Conservation (phyloP, 1,284 basidiomycete genomes). For the Vanrija sp. region DNA sequence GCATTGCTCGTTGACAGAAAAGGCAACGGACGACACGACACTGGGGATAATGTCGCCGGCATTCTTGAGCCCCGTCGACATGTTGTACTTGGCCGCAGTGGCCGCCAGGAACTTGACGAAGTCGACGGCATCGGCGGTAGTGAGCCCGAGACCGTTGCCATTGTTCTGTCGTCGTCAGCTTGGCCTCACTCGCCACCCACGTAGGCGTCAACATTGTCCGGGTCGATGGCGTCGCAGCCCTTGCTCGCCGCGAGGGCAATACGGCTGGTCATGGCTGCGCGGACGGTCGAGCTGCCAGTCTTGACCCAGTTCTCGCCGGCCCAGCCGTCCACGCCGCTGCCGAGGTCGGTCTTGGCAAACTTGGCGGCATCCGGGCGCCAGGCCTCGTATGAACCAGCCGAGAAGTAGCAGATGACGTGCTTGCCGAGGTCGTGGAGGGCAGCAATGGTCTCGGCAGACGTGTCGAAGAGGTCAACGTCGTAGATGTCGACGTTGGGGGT, state of each 20-base stretch:
- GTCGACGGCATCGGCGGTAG: slow-evolving; percentile 27
- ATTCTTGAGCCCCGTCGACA: slow-evolving; percentile 36
- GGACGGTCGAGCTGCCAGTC: not conserved
- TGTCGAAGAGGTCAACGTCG: slow-evolving; percentile 11
- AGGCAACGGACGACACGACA: not conserved
- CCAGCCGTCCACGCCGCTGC: slow-evolving; percentile 3
- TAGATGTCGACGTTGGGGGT: slow-evolving; percentile 3
- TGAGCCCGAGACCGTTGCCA: slow-evolving; percentile 6
- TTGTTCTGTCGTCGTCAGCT: slow-evolving; percentile 6
- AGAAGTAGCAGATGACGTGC: slow-evolving; percentile 46
- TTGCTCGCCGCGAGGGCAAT: slow-evolving; percentile 32
- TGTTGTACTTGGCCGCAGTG: slow-evolving; percentile 18
- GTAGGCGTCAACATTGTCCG: slow-evolving; percentile 41
- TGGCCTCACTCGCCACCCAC: slow-evolving; percentile 19
- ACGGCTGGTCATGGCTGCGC: slow-evolving; percentile 10
- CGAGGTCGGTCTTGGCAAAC: slow-evolving; percentile 1
- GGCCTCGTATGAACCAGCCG: slow-evolving; percentile 38
- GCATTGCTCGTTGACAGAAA: slow-evolving; percentile 14
- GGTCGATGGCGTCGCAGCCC: slow-evolving; percentile 47
- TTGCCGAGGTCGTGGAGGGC: slow-evolving; percentile 26
- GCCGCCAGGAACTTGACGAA: slow-evolving; percentile 34
- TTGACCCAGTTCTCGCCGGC: slow-evolving; percentile 8
- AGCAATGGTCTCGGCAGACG: not conserved
- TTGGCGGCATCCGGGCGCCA: slow-evolving; percentile 5
- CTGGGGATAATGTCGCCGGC: slow-evolving; percentile 15